Base-by-base conservation (phyloP, 1,284 basidiomycete species). In the Sporisorium iseilematis-ciliati region DNA sequence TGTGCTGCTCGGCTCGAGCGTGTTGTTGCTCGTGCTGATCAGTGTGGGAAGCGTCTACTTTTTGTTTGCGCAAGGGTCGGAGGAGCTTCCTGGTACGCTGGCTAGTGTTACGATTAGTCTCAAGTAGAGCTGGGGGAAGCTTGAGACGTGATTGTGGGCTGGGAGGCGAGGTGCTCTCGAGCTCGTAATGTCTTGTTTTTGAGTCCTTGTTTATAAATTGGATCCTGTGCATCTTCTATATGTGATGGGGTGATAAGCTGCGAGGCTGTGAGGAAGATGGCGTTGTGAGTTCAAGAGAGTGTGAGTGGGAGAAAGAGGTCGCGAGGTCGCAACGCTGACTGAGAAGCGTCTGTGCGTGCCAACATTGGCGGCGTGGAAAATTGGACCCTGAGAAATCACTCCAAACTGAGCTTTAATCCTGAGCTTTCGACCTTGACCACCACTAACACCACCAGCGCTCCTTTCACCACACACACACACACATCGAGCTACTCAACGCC, bases 31-130 rank as follows among this genome's bases (percentile, higher is more conserved):
- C 20, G 67, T 77, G 16, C 66, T 78, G 23, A 57, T 78, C 46
- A 59, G 55, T 20, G 49, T 67, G 7, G 66, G 61, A 7, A 75
- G 72, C 48, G 67, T 81, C 25, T 74, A 70, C 53, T 76, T 77
- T 29, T 73, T 84, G 48, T 77, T 51, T 25, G 45, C 46, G 11
- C 75, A 77, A 33, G 82, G 80, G 25, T 50, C 48, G 21, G 50
- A 66, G 21, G 76, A 79, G 57, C 66, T 84, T 14, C 81, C 81
- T 2, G 75, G 77, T 11, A 81, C 80, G 3, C 54, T 84, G 20
- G 75, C 82, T 18, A 78, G 81, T 45, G 71, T 84, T 21, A 76
- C 75, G 0, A 71, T 78, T 43, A 76, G 55, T 52, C 74, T 76
- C 62, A 76, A 76, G 69, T 76, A 61, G 43, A 42, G 31, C 7